A percentile compares a stretch with the other conserved stretches of the same genome.
Conservation (phyloP, 2,329 filamentous ascomycete species). For the Teratosphaeria gauchensis region DNA sequence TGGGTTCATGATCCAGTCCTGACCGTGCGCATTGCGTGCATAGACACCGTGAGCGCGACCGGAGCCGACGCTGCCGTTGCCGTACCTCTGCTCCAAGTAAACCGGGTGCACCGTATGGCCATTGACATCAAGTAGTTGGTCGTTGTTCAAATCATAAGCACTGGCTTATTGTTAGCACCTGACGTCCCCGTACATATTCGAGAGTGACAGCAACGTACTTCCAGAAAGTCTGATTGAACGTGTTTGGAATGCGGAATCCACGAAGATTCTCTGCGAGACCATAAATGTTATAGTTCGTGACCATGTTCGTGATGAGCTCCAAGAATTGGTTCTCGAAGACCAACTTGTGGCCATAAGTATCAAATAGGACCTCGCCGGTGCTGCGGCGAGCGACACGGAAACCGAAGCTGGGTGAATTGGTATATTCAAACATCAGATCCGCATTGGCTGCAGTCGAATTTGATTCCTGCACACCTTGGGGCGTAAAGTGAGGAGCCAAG, state of each 20-base stretch:
- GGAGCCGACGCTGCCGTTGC: slow-evolving; percentile 3
- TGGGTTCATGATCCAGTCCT: slow-evolving; percentile 23
- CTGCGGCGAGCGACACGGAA: slow-evolving; percentile 50
- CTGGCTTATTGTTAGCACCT: background rate
- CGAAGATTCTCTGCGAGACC: slow-evolving; percentile 47
- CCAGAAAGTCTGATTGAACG: background rate
- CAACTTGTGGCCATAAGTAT: slow-evolving; percentile 55
- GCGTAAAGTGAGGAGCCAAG: background rate
- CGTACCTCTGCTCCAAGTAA: slow-evolving; percentile 25
- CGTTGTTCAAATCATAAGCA: slow-evolving; percentile 20
- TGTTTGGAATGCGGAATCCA: background rate
- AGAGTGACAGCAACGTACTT: background rate
- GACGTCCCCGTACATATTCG: background rate
- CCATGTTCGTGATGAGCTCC: slow-evolving; percentile 60
- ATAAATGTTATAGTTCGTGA: slow-evolving; percentile 60
- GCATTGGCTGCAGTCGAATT: background rate
- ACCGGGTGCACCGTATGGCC: slow-evolving; percentile 23
- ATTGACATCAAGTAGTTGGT: slow-evolving; percentile 18
- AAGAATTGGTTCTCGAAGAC: slow-evolving; percentile 73
- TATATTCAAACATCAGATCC: background rate
- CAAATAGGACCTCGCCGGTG: slow-evolving; percentile 54
- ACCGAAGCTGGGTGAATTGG: background rate
- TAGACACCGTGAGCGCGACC: slow-evolving; percentile 21
- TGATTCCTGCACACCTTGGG: slow-evolving; percentile 5
- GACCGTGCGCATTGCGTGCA: slow-evolving; percentile 24